A percentile compares a stretch with the other conserved stretches of the same genome.
Conservation (phyloP, 495 filamentous ascomycete species). For the Diplogelasinospora grovesii region DNA sequence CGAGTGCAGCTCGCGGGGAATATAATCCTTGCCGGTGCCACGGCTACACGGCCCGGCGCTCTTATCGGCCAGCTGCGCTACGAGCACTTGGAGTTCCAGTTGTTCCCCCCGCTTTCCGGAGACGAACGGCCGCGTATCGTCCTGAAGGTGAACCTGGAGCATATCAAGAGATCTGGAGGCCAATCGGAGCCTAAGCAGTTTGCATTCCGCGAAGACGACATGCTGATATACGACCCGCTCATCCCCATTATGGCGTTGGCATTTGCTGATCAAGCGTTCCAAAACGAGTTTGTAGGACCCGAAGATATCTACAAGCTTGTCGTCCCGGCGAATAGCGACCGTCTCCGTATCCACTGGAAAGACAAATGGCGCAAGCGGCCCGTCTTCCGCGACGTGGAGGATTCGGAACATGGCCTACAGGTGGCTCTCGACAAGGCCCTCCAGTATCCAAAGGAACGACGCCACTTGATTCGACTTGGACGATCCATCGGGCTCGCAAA, state of each 20-base stretch:
- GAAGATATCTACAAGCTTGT: not conserved
- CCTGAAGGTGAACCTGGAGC: too few relatives aligned
- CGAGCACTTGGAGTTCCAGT: too few relatives aligned
- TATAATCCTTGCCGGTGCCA: not conserved
- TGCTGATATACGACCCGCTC: slow-evolving; percentile 1
- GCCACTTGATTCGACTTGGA: not conserved
- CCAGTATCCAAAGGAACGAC: not conserved
- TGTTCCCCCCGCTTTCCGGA: too few relatives aligned
- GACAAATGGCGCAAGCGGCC: not conserved
- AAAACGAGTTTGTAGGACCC: not conserved
- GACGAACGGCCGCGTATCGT: too few relatives aligned
- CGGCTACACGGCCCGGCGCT: too few relatives aligned
- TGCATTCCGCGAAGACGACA: slow-evolving; percentile 1
- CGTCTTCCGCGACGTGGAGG: slow-evolving; percentile 1
- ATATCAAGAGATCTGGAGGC: too few relatives aligned
- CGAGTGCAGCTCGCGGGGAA: not conserved
- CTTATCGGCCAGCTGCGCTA: too few relatives aligned
- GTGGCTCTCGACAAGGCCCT: not conserved
- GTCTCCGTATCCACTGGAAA: not conserved
- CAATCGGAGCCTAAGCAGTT: not conserved
- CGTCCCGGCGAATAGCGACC: not conserved
- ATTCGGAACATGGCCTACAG: slow-evolving; percentile 1
- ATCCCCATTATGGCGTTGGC: not conserved
- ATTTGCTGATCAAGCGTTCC: not conserved
- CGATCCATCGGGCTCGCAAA: not conserved